Conservation (phyloP, 2,329 filamentous ascomycete genomes). For the Aureobasidium musti region DNA sequence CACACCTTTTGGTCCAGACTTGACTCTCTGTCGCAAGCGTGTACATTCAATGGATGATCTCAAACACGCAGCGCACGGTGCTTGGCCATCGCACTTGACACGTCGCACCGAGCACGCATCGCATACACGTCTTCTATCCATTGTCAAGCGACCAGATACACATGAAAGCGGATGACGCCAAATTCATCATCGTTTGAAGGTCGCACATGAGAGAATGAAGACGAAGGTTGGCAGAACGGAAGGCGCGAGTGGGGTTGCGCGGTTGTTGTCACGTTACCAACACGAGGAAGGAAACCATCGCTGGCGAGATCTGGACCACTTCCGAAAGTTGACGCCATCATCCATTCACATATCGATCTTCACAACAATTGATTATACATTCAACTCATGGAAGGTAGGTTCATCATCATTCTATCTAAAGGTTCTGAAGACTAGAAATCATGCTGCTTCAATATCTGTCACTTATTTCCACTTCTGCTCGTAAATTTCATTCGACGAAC, state of each 20-base stretch:
- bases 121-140: constrained; percentile 29
- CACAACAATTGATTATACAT: too few species aligned
- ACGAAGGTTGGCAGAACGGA: background rate
- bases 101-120: constrained; percentile 33
- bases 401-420: too few species aligned
- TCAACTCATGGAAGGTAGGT: too few species aligned
- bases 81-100: constrained; percentile 32
- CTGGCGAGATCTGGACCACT: background rate
- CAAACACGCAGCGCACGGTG: constrained; percentile 29
- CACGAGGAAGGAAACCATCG: background rate
- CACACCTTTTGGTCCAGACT: constrained; percentile 31
- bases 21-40: constrained; percentile 22
- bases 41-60: constrained; percentile 30
- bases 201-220: background rate
- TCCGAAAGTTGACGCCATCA: background rate
- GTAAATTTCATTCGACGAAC: too few species aligned
- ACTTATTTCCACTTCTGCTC: too few species aligned
- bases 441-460: too few species aligned
- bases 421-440: too few species aligned
- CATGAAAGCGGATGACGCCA: background rate
- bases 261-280: background rate
- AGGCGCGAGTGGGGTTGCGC: background rate
- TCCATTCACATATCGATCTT: background rate
- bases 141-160: background rate
- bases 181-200: background rate